Base-by-base conservation (phyloP, 179 eudicot genomes). In the Spinacia oleracea region DNA sequence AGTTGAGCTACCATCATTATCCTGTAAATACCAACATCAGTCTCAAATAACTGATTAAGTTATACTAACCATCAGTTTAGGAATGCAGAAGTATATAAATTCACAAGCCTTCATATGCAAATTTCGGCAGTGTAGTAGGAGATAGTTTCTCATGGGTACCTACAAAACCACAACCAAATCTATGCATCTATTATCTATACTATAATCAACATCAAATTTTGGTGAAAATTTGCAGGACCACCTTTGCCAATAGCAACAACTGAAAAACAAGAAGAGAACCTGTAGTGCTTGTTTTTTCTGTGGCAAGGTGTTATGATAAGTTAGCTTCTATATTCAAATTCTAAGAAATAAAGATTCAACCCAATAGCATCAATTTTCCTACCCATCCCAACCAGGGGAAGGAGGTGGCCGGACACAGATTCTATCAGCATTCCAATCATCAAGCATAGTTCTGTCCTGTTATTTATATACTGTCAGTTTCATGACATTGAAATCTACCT, bases 381-480 rank as follows among this genome's bases (percentile, higher is more conserved):
- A n/a, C n/a, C n/a, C n/a, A n/a, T n/a, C n/a, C n/a, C n/a, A n/a
- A n/a, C n/a, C n/a, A n/a, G n/a, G n/a, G n/a, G n/a, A n/a, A n/a
- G n/a, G n/a, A n/a, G n/a, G n/a, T n/a, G n/a, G n/a, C n/a, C n/a
- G n/a, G n/a, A 62, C 6, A 25, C 43, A 15, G 34, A 64, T 64
- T 14, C 20, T 64, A 31, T 34, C 69, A 64, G n/a, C 69, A 88
- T 87, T 5, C 51, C 40, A 23, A 79, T 74, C 63, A 83, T 62
- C 35, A 80, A 56, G 29, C 85, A 40, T 23, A 11, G 40, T 75
- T 72, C 23, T 74, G 40, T 34, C 9, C 45, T 66, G 23, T 34
- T 34, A 66, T 7, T 31, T 18, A 25, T 15, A 45, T 45, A 45
- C 14, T 1, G 9, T 45, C 50, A 45, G 14, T 45, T 45, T 10